Percentiles rank a stretch among this genome's conserved stretches.
Conservation (phyloP, 2,329 filamentous ascomycete genomes). For the Fusarium guadeloupense region DNA sequence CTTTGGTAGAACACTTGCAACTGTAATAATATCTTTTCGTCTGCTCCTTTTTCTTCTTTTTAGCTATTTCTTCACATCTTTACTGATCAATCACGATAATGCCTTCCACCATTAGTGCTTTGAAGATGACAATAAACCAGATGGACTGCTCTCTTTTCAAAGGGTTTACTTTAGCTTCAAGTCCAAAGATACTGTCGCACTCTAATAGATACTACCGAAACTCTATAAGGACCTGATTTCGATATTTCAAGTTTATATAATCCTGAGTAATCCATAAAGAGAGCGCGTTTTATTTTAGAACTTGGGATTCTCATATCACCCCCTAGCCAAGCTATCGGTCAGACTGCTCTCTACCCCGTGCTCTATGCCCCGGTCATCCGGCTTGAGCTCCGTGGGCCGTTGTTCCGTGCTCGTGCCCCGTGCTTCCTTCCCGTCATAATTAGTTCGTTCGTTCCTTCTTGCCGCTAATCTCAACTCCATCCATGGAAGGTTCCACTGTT, state of each 20-base stretch:
- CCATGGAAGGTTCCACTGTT: neutral
- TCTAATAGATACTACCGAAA: no score
- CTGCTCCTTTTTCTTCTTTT: slow-evolving; percentile 13
- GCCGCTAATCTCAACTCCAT: slow-evolving; percentile 25
- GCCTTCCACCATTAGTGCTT: slow-evolving; percentile 13
- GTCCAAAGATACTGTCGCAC: no score
- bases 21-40: neutral
- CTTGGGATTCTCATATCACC: no score
- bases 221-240: no score
- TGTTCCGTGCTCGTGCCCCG: slow-evolving; percentile 25
- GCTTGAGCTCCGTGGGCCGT: slow-evolving; percentile 31
- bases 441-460: slow-evolving; percentile 4
- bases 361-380: slow-evolving; percentile 27
- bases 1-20: neutral
- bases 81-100: no score
- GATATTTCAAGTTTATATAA: no score
- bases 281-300: no score
- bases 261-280: no score
- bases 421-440: slow-evolving; percentile 32
- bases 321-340: slow-evolving; percentile 6
- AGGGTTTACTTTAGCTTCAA: no score
- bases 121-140: no score
- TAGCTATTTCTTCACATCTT: slow-evolving; percentile 4
- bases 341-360: slow-evolving; percentile 27
- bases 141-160: no score